Evolutionary conservation across 129 eudicot species (phyloP), one percentile per base, ranked within the genome.

Genomic region (Sambucus nigra): DNA sequence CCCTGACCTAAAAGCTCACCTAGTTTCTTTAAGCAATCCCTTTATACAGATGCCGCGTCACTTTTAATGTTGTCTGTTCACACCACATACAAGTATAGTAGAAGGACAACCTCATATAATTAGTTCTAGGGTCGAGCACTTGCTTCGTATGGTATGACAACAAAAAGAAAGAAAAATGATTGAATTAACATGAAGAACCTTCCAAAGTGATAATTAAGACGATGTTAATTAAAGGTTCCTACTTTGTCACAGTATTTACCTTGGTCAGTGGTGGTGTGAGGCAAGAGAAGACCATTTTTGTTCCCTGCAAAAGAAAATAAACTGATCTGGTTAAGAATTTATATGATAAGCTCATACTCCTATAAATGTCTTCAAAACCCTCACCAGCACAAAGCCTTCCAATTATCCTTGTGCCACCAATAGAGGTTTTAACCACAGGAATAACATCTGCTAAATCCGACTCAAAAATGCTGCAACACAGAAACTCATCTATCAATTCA

Each of bases 341-440:
- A 7, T 8, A 35, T 35, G 38, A 12, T 7, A 12, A 35, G 13
- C 13, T 7, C 12, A 35, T 35, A 8, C 1, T 2, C 42, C 42
- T 35, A 35, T 35, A 35, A 35, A 35, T 35, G 20, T 2, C 48
- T 42, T 31, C 31, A 45, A 42, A 58, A 16, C 35, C 18, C 76
- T 47, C 42, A 91, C 99, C 99, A 45, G 86, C 77, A 71, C 95
- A 91, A 50, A 85, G 80, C 51, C 94, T 71, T 49, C 99, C 95
- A 33, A 91, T 73, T 29, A 91, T 80, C 54, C 94, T 67, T 25
- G 94, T 91, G 24, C 99, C 95, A 41, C 69, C 82, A 52, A 91
- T 74, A 21, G 99, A 85, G 44, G 99, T 91, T 58, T 79, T 91
- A 52, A 86, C 87, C 61, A 91, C 99, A 4, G 95, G 99, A 59